Evolutionary conservation across 177 flowering plant species (phyloP), one percentile per base, ranked within the genome.

Genomic region (Telopea speciosissima): DNA sequence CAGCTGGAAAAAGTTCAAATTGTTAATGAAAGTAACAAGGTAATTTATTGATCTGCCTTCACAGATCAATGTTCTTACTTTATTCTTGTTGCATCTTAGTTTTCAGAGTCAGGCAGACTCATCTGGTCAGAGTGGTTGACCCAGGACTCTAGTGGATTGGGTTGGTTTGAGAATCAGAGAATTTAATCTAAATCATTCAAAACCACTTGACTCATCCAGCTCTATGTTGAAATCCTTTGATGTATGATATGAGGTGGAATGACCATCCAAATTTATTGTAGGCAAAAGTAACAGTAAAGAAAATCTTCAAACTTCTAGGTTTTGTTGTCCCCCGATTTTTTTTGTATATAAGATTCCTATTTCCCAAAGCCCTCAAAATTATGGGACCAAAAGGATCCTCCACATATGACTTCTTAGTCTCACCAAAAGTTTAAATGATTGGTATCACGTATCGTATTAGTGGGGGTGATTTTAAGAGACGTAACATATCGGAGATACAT

Each of bases 11-110:
- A 87, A 75, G 76, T 89, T 78, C 93, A 87, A 67, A 62, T 90
- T 73, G 97, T 96, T 16, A 93, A 89, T 79, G 95, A 93, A 59
- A 82, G 87, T 74, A 96, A 93, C 78, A 90, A 96, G 98, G 99
- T 96, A 75, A 66, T 49, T 17, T 66, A n/a, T 31, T 13, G 60
- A 12, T 33, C 24, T 62, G 21, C 19, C 61, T 58, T 58, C 61
- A 0, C 33, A 36, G 61, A n/a, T 59, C 45, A 33, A 45, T 70
- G 61, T 40, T 78, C 25, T 69, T 56, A 65, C 25, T 56, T 24
- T 70, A 44, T 26, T 68, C 56, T 17, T 66, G 0, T 73, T 77
- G 8, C 24, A 14, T 70, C 60, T 16, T 83, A 49, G 19, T 49
- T 49, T 49, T 49, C 31, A 49, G 19, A 49, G 17, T 5, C 13